Base-by-base conservation (phyloP, 495 filamentous ascomycete genomes). In the Neurospora tetrasperma region DNA sequence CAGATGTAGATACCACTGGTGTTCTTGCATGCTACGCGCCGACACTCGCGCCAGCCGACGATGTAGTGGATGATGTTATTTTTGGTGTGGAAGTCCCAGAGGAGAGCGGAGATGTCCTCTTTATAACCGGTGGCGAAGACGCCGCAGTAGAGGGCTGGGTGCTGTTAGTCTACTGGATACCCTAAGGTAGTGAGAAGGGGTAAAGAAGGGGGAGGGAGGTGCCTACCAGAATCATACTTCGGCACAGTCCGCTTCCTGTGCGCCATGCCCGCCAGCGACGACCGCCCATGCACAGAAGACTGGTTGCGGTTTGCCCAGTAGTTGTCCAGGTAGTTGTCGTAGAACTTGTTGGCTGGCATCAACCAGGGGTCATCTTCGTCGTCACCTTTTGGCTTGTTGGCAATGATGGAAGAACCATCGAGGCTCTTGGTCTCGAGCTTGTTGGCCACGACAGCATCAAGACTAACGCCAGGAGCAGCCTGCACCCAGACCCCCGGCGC, bases 1-100 rank as follows among this genome's bases (percentile, higher is more conserved):
- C 75, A 76, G 48, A 76, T 72, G 66, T 76, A 74, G 18, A 76
- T 31, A 0, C 40, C 75, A 42, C 1, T 31, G 27, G 75, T 76
- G 75, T 72, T 54, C 8, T 18, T 16, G 75, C 75, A 76, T 40
- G 18, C 66, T 20, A 48, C 38, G 7, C 73, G 75, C 0, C 39
- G n/a, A 44, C 75, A 76, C 0, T 31, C 11, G 23, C 27, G 23
- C 27, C 54, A 66, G 6, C 54, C 54, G 39, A 73, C 72, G 18
- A 18, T 18, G 75, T 73, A 76, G n/a, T 39, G 4, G 6, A 8
- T 31, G 1, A 66, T 35, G 18, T 46, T 35, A 4, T 23, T 16
- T 1, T 41, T 0, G 18, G 10, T 68, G 23, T 44, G 16, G 27
- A 76, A 18, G 3, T 48, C 27, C 8, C 35, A 9, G 4, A 72